Base-by-base conservation (phyloP, 176 grass and related monocot species). In the Carex parvula region DNA sequence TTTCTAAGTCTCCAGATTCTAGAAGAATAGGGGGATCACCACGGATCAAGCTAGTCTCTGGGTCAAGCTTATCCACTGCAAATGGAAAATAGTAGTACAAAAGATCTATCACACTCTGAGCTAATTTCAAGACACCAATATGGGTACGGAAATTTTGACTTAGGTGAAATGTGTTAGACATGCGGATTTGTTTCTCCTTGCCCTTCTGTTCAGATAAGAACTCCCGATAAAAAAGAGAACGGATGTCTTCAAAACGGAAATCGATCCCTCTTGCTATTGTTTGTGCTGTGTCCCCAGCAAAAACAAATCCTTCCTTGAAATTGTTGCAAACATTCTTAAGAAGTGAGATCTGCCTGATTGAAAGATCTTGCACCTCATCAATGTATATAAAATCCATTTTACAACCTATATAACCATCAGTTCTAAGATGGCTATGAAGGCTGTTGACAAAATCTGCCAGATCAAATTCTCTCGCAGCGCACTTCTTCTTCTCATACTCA, bases 281-380 rank as follows among this genome's bases (percentile, higher is more conserved):
- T 9, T 97, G 94, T 54, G 94, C 94, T 0, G 94, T 97, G 56
- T 97, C 94, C 79, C 94, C 94, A 64, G 94, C 89, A 90, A 97
- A 97, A 90, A 90, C 61, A 60, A 90, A 97, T 1, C 94, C 94
- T 83, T 89, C 94, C 20, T 90, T 84, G 17, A 91, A 97, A 81
- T 97, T 97, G 4, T 50, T 87, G 63, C 91, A 94, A 67, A 97
- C 84, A 89, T 94, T 85, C 81, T 89, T 93, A 4, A 97, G 88
- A 81, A 97, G 86, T 29, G 86, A 84, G 69, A 97, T 87, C 41
- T 97, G 94, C 53, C 72, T 60, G 84, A 93, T 87, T 7, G 88
- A 92, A 39, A 97, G 87, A 82, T 97, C 94, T 60, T 97, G 94
- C 86, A 97, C 94, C 86, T 97, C 94, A 61, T 97, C 94, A 59